Base-by-base conservation (phyloP, 352 stramenopile species). In the Phytopythium chamaehyphon region DNA sequence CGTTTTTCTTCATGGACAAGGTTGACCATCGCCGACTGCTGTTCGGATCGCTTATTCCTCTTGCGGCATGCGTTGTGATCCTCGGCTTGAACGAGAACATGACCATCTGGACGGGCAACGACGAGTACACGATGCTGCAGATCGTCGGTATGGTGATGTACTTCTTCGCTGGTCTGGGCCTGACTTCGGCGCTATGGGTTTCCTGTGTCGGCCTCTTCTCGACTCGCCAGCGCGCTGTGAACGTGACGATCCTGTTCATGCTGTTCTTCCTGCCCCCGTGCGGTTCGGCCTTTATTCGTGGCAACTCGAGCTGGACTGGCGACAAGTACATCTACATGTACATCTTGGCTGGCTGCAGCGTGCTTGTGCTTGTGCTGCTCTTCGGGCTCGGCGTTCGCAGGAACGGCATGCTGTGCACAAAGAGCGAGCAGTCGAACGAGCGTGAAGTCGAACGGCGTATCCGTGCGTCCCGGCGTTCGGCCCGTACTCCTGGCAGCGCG, bases 1-100 rank as follows among this genome's bases (percentile, higher is more conserved):
- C 78, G 55, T 93, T 93, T 62, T 90, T 93, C 58, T 85, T 93
- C 61, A 90, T 93, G 57, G 83, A 93, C 60, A 70, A 73, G 14
- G 76, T 88, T 35, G 69, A 89, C 55, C 83, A 93, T 66, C 71
- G 70, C 24, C 74, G 77, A 18, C 86, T 93, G 38, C 40, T 93
- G 51, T 72, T 85, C 47, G 81, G 74, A 42, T 79, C 81, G 39
- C 61, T 91, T 42, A n/a, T 90, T 23, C 76, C 78, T 6, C 69
- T 87, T 12, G 69, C 71, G 0, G 52, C 61, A 6, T 56, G 82
- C 9, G 73, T 73, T 9, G 69, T 62, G 16, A 57, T 90, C 15
- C 54, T 93, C 24, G 83, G 72, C 5, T 47, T 86, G 22, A 87
- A 91, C 59, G 61, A 62, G 39, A 65, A 75, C 47, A 73, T 67